Conservation (phyloP, 2,329 filamentous ascomycete genomes). For the Neofusicoccum cordaticola region DNA sequence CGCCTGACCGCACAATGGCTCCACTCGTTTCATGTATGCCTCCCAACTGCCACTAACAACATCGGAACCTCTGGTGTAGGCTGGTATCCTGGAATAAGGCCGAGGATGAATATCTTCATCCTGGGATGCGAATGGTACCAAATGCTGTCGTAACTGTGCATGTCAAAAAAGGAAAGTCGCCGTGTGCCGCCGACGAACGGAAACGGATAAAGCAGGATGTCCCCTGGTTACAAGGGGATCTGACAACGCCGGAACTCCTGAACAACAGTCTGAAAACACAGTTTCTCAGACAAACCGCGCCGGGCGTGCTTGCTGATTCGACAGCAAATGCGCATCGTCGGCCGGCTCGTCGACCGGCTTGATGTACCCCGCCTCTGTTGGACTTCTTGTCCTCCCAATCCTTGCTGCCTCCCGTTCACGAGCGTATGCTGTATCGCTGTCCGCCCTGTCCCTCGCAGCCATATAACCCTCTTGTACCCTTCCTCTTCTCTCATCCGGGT, state of each 20-base stretch:
- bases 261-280: not conserved
- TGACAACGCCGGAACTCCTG: slow-evolving; percentile 1
- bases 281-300: not conserved
- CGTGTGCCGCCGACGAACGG: not conserved
- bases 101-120: not conserved
- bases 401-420: not conserved
- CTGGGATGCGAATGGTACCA: slow-evolving; percentile 1
- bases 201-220: not conserved
- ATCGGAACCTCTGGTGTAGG: not conserved
- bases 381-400: slow-evolving; percentile 4
- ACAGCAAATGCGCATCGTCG: slow-evolving; percentile 4
- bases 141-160: slow-evolving; percentile 6
- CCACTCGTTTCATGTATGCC: not conserved
- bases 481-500: slow-evolving; percentile 14
- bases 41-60: not conserved
- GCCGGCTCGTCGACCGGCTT: not conserved
- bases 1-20: not conserved
- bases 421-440: slow-evolving; percentile 9
- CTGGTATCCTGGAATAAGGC: not conserved
- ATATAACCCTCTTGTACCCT: slow-evolving; percentile 12
- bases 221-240: not conserved
- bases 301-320: not conserved
- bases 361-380: slow-evolving; percentile 9
- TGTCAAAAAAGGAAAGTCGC: not conserved
- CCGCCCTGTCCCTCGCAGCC: slow-evolving; percentile 8